Percentiles rank a stretch among this genome's conserved stretches.
Evolutionary conservation across 2,329 filamentous ascomycete species (phyloP).

Genomic region (Colletotrichum sidae): DNA sequence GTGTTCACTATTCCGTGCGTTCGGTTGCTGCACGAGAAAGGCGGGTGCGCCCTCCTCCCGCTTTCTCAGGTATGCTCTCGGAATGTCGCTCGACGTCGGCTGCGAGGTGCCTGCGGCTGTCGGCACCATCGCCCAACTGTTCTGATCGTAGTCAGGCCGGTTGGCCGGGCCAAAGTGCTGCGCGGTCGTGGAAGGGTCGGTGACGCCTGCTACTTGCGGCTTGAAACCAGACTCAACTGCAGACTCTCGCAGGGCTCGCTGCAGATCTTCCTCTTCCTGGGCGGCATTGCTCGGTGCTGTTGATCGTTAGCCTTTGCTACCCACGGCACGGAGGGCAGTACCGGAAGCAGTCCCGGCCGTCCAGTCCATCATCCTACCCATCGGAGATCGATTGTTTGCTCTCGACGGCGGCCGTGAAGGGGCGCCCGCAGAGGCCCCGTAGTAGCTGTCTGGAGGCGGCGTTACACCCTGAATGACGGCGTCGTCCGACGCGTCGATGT

Average conservation of each 20-base stretch:
- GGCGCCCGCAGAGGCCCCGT: slow-evolving; percentile 50
- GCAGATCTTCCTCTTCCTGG: slow-evolving; percentile 67
- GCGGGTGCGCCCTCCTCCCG: slow-evolving; percentile 58
- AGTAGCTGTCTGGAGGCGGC: slow-evolving; percentile 52
- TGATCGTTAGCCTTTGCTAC: slow-evolving; percentile 38
- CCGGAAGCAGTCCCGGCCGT: slow-evolving; percentile 48
- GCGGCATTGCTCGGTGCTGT: slow-evolving; percentile 45
- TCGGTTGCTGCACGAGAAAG: slow-evolving; percentile 57
- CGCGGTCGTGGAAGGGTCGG: slow-evolving; percentile 50
- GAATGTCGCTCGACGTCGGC: slow-evolving; percentile 37
- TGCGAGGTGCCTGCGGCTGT: slow-evolving; percentile 44
- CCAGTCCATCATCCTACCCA: slow-evolving; percentile 64
- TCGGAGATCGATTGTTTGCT: slow-evolving; percentile 66
- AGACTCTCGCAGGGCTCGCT: slow-evolving; percentile 68
- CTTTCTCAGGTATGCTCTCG: slow-evolving; percentile 56
- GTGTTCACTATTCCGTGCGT: slow-evolving; percentile 51
- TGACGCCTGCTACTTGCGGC: slow-evolving; percentile 65
- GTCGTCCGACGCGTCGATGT: slow-evolving; percentile 63
- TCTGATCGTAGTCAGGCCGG: slow-evolving; percentile 64
- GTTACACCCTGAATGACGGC: slow-evolving; percentile 57
- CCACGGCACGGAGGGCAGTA: slow-evolving; percentile 29
- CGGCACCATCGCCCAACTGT: slow-evolving; percentile 70
- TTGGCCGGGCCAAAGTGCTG: slow-evolving; percentile 71
- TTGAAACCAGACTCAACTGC: slow-evolving; percentile 53
- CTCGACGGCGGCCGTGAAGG: slow-evolving; percentile 73